Evolutionary conservation across 345 rosid species (phyloP).

Genomic region (Lenwebbia sp.): DNA sequence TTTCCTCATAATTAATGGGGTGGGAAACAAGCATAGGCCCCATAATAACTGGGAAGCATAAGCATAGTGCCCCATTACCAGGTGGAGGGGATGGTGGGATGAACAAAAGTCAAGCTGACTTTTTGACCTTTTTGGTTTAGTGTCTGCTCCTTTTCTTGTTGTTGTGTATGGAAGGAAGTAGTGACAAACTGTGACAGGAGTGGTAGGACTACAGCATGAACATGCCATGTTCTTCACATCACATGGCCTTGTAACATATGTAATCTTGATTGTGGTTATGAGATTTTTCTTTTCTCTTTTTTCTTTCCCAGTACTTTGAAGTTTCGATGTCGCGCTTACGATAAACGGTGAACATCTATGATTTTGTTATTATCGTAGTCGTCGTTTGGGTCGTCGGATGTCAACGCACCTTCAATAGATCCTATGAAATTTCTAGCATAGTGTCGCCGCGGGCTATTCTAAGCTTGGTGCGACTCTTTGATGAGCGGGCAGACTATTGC

Average conservation of each 20-base stretch:
- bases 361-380: accelerated
- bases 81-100: background rate
- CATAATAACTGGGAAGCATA: background rate
- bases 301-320: background rate
- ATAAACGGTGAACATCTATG: background rate
- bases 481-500: too few relatives aligned
- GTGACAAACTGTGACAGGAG: background rate
- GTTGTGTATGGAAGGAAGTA: background rate
- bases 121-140: background rate
- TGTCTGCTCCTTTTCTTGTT: background rate
- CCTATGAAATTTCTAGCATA: too few relatives aligned
- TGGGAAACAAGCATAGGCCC: background rate
- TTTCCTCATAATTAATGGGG: background rate
- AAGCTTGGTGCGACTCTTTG: too few relatives aligned
- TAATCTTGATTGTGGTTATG: background rate
- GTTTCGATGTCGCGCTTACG: background rate
- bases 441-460: too few relatives aligned
- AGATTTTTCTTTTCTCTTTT: background rate
- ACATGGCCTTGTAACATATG: background rate
- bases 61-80: background rate
- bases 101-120: background rate
- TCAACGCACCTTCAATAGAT: background rate
- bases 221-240: background rate
- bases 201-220: background rate
- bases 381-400: background rate